Base-by-base conservation (phyloP, 2,329 filamentous ascomycete species). In the Rasamsonia emersonii region DNA sequence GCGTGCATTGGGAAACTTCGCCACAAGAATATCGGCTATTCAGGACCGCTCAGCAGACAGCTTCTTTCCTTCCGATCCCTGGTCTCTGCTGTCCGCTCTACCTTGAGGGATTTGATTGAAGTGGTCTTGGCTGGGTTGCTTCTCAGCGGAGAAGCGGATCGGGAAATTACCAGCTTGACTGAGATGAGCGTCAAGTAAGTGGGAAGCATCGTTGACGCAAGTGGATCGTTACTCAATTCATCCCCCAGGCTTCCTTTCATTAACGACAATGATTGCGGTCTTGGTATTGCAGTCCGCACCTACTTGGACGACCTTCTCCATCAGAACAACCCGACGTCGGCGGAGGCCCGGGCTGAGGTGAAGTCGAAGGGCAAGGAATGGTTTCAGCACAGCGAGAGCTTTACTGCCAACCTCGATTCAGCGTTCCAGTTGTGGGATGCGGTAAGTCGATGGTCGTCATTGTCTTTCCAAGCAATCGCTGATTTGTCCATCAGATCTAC, bases 21-120 rank as follows among this genome's bases (percentile, higher is more conserved):
- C 18, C 91, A 98, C 55, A 75, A 84, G 46, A 71, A 74, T 3
- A 88, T 89, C 45, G 91, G 91, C 18, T 98, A 95, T 59, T 95
- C 89, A 2, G 91, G 91, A 1, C 89, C 91, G 1, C 71, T 98
- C 1, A 94, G 86, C 67, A 81, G 91, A 58, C 86, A 89, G 44
- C 70, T 95, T 32, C 70, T 98, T 24, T 79, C 78, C 16, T 98
- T 88, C 65, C 82, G 86, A 39, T 88, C 86, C 1, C 70, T 96
- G 36, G 78, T 86, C 24, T 80, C 80, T 2, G 77, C 83, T 24
- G 79, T 95, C 15, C 81, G 88, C 23, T 76, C 81, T 42, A 77
- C 79, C 19, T 70, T 93, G 42, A 77, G 91, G 28, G 86, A 93
- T 54, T 63, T 96, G 20, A 65, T 91, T 9, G 91, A 98, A 59